Evolutionary conservation across 2,329 filamentous ascomycete species (phyloP), one percentile per base, ranked within the genome.

Genomic region (Alternaria sp.): DNA sequence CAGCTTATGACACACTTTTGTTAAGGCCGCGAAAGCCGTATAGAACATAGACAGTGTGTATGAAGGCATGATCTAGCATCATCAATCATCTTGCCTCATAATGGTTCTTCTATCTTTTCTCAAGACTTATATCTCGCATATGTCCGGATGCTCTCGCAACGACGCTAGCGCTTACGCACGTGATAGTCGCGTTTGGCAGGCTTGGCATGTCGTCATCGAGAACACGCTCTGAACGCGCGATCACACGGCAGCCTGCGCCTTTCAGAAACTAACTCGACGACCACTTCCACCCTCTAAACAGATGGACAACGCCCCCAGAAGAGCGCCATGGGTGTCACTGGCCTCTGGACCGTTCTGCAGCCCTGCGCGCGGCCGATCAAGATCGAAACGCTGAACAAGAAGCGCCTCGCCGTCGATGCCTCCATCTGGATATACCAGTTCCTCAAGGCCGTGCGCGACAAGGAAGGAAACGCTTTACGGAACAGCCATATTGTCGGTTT

Each of bases 371-470:
- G 96, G 40, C 96, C 96, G 19, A 97, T 96, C 67, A 97, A 97
- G 80, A 91, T 99, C 73, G 94, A 96, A 73, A 97, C 95, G 13
- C 89, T 99, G 64, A 98, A 98, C 80, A 93, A 92, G 72, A 97
- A 97, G 82, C 93, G 96, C 15, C 91, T 99, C 54, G 96, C 96
- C 50, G 93, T 99, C 70, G 96, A 99, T 82, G 96, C 96, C 62
- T 97, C 94, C 12, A 99, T 99, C 78, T 99, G 96, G 96, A 98
- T 99, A 73, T 99, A 99, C 85, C 96, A 99, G 78, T 99, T 99
- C 76, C 89, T 99, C 73, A 99, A 99, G 83, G 96, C 96, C 10
- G 96, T 99, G 11, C 94, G 96, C 73, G 96, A 99, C 82, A 97
- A 98, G 76, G 96, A 99, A 81, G 96, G 96, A 57, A 97, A 99